phyloP scores from a whole-genome alignment of 768 basidiomycete genomes.

The Lentinula sp. region DNA sequence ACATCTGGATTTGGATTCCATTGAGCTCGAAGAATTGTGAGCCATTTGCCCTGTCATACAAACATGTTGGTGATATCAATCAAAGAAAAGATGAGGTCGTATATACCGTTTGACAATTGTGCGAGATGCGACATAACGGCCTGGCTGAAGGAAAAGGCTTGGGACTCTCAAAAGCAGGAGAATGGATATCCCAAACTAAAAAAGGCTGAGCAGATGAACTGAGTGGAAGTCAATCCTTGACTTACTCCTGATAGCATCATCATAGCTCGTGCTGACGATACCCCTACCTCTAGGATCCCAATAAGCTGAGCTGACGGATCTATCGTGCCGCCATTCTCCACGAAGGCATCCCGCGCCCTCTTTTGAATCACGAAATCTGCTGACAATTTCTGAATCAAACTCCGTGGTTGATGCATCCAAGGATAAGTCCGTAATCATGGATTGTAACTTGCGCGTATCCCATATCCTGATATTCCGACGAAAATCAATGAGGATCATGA shows the following conservation, averaged over 20 bases:
- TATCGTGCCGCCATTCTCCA: constrained; percentile 62
- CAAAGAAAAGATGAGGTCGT: not conserved
- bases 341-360: constrained; percentile 51
- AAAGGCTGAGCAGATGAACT: constrained; percentile 20
- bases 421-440: constrained; percentile 28
- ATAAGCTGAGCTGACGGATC: constrained; percentile 77
- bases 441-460: constrained; percentile 65
- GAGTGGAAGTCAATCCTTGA: not conserved
- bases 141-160: constrained; percentile 52
- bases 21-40: constrained; percentile 70
- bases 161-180: constrained; percentile 38
- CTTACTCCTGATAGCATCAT: constrained; percentile 64
- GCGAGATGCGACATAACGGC: constrained; percentile 57
- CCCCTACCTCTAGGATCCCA: constrained; percentile 80
- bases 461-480: constrained; percentile 52
- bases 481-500: not conserved
- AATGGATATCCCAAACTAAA: constrained; percentile 73
- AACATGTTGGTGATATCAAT: not conserved
- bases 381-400: constrained; percentile 36
- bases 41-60: constrained; percentile 64
- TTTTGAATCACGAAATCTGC: constrained; percentile 43
- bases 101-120: constrained; percentile 78
- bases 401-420: constrained; percentile 21
- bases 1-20: constrained; percentile 76
- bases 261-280: constrained; percentile 82